Evolutionary conservation across 2,329 filamentous ascomycete species (phyloP).

Genomic region (Neoascochyta sp.): DNA sequence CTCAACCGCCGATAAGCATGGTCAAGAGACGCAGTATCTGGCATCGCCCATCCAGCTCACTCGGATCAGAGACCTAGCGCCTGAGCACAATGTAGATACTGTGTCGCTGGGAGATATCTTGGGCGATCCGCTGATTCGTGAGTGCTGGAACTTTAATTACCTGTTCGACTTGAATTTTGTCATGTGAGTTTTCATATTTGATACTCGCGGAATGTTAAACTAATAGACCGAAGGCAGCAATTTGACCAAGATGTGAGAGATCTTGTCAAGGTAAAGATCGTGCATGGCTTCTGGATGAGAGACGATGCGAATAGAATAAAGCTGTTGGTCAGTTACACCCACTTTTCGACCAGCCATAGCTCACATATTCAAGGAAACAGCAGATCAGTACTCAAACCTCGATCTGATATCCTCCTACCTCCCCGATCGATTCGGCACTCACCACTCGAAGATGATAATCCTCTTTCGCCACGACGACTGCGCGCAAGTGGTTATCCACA

Average conservation of each 20-base stretch:
- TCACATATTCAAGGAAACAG: no score
- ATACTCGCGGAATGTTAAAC: neutral
- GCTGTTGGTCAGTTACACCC: slow-evolving; percentile 59
- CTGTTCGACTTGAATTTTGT: slow-evolving; percentile 62
- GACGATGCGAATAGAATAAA: slow-evolving; percentile 59
- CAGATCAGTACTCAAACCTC: slow-evolving; percentile 62
- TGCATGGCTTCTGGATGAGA: slow-evolving; percentile 64
- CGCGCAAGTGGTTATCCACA: slow-evolving; percentile 79
- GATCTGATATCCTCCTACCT: slow-evolving; percentile 70
- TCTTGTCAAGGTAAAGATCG: slow-evolving; percentile 54
- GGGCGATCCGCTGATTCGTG: slow-evolving; percentile 68
- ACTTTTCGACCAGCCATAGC: no score
- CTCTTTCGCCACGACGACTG: slow-evolving; percentile 71
- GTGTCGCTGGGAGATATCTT: slow-evolving; percentile 65
- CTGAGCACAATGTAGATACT: slow-evolving; percentile 60
- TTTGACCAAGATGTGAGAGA: slow-evolving; percentile 55
- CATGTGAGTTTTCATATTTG: slow-evolving; percentile 43
- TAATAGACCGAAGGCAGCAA: slow-evolving; percentile 33
- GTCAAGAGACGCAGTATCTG: slow-evolving; percentile 22
- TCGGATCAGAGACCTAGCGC: slow-evolving; percentile 60
- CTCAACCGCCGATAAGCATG: neutral
- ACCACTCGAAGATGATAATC: slow-evolving; percentile 84
- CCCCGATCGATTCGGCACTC: slow-evolving; percentile 81
- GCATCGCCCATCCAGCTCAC: slow-evolving; percentile 70
- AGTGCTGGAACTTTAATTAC: slow-evolving; percentile 70